Base-by-base conservation (phyloP, 768 basidiomycete genomes). In the Trametes elegans region DNA sequence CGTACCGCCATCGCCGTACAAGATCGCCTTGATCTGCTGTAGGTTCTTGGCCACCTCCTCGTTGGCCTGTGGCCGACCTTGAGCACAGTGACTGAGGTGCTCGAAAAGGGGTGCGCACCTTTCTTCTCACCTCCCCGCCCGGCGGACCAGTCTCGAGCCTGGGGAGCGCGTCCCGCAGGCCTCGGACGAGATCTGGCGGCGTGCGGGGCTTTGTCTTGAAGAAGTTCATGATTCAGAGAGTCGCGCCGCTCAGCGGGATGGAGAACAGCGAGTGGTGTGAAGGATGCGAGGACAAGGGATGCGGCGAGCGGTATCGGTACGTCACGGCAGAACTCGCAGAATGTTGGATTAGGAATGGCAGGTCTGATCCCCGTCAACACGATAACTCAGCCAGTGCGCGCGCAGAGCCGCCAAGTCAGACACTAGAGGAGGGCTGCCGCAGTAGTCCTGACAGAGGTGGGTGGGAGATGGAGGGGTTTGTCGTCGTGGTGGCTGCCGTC, bases 141-240 rank as follows among this genome's bases (percentile, higher is more conserved):
- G 88, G 83, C 34, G 86, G 79, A 2, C 84, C 82, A 7, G 77
- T 69, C 60, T 95, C 93, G 52, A 97, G 76, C 69, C 79, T 85
- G 60, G 82, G 81, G 63, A 93, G 82, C 48, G 87, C 81, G 67
- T 96, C 93, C 28, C 85, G 79, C 43, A 95, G 76, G 44, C 86
- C 81, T 40, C 87, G 82, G 28, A 96, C 89, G 60, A 95, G 81
- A 67, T 97, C 93, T 42, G 90, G 84, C 7, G 94, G 94, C 29
- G 89, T 88, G 66, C 90, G 79, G 39, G 82, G 85, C 69, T 92
- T 95, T 19, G 90, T 85, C 76, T 92, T 93, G 85, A 96, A 96
- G 77, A 96, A 95, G 73, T 95, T 95, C 93, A 96, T 95, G 18
- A 57, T 19, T 31, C 2, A 26, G 23, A 21, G 50, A 9, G 32